Base-by-base conservation (phyloP, 345 rosid species). In the Acer negundo region DNA sequence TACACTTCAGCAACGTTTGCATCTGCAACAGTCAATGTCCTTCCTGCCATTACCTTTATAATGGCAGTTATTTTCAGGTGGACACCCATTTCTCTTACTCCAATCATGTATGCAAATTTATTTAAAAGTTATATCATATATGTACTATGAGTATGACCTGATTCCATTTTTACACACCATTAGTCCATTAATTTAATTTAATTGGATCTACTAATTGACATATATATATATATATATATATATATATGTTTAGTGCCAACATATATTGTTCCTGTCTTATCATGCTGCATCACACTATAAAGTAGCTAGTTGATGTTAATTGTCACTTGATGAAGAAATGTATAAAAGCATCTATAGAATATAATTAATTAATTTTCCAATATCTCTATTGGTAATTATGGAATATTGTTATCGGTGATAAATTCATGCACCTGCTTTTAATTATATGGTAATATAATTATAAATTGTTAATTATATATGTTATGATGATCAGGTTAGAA, bases 41-140 rank as follows among this genome's bases (percentile, higher is more conserved):
- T 96, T 74, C 98, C 99, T 0, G 99, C 99, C 46, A 28, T 93
- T 56, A 94, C 99, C 65, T 92, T 96, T 82, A 80, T 92, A 38
- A 26, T 96, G 93, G 98, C 99, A 7, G 76, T 95, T 77, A 85
- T 91, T 80, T 93, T 93, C 97, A 87, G 98, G 97, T 93, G 44
- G 10, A 19, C 63, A 59, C 3, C 49, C 13, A 46, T 46, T 46
- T 46, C 49, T 10, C 2, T 46, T 46, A 46, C 49, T 46, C 49
- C 49, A 46, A 46, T 46, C 49, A 10, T 42, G 46, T 2, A 7
- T 42, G 38, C 38, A 35, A 4, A 35, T 35, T 35, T 35, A 35
- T 35, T 35, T 4, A 35, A 35, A 35, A 35, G 6, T 4, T 5
- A 35, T 35, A 35, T 35, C 38, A 35, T 35, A 35, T 35, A 5